Conservation (phyloP, 106 monocot genomes). For the Platanthera zijinensis region DNA sequence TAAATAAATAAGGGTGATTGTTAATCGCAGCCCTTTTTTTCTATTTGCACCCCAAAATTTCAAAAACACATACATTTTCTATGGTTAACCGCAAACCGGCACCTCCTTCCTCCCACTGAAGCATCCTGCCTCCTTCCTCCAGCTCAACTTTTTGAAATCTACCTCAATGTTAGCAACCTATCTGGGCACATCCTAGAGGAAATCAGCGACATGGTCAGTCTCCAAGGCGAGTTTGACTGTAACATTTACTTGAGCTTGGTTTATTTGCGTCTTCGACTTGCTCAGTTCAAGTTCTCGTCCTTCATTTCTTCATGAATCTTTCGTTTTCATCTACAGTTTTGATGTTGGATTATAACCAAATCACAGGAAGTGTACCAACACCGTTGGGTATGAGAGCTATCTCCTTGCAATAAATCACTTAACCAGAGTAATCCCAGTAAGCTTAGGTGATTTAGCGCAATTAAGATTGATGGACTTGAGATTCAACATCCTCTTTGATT, state of each 20-base stretch:
- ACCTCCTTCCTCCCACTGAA: too few relatives aligned
- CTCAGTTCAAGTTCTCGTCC: background rate
- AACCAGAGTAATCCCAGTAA: constrained; percentile 78
- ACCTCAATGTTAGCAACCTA: constrained; percentile 75
- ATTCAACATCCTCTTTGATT: constrained; percentile 77
- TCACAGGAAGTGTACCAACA: constrained; percentile 72
- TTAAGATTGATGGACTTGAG: constrained; percentile 70
- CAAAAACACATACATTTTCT: too few relatives aligned
- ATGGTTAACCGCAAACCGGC: too few relatives aligned
- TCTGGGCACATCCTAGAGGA: constrained; percentile 43
- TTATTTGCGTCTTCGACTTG: background rate
- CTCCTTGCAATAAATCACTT: constrained; percentile 72
- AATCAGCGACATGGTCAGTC: background rate
- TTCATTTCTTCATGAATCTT: background rate
- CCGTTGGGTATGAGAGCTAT: too few relatives aligned
- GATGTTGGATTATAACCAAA: constrained; percentile 77
- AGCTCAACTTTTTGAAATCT: constrained; percentile 14
- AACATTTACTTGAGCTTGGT: too few relatives aligned
- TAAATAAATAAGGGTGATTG: too few relatives aligned
- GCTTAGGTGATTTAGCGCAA: constrained; percentile 49
- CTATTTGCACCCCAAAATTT: too few relatives aligned
- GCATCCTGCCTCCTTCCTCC: too few relatives aligned
- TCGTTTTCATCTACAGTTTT: constrained; percentile 36
- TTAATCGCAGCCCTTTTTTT: too few relatives aligned
- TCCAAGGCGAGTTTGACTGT: background rate